A percentile compares a stretch with the other conserved stretches of the same genome.
Conservation (phyloP, 2,329 filamentous ascomycete species). For the Pseudogymnoascus sp. region DNA sequence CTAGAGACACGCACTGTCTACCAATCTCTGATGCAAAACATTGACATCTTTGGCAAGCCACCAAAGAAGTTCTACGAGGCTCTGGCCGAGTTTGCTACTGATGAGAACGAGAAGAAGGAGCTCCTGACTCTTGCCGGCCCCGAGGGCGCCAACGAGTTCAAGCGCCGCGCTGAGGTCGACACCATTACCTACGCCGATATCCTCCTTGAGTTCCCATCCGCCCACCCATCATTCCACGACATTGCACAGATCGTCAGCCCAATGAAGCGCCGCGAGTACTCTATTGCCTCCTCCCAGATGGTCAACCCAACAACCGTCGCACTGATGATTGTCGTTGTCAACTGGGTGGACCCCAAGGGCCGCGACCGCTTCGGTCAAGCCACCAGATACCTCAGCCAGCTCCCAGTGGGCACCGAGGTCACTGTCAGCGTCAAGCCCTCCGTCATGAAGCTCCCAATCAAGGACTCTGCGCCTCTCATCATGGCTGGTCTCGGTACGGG, state of each 20-base stretch:
- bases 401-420: constrained; percentile 68
- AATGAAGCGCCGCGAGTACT: constrained; percentile 96
- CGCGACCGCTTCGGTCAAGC: constrained; percentile 89
- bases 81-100: constrained; percentile 75
- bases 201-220: constrained; percentile 81
- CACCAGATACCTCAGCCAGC: constrained; percentile 75
- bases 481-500: constrained; percentile 99
- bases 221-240: constrained; percentile 81
- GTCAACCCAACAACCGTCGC: constrained; percentile 85
- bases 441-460: constrained; percentile 94
- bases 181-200: constrained; percentile 87
- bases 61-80: constrained; percentile 97
- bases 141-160: constrained; percentile 83
- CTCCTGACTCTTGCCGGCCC: constrained; percentile 69
- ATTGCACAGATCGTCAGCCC: constrained; percentile 80
- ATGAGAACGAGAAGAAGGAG: constrained; percentile 74
- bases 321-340: constrained; percentile 94
- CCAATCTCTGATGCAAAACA: constrained; percentile 83
- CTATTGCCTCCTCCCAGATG: constrained; percentile 95
- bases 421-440: constrained; percentile 95
- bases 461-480: constrained; percentile 86
- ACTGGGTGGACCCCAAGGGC: constrained; percentile 85
- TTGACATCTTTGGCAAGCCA: constrained; percentile 94
- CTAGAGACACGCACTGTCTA: constrained; percentile 87
- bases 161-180: constrained; percentile 83